These are phyloP conservation scores for Camellia japonica DNA, from an alignment of 148 eudicot genomes.

Conservation along the genomic window DNA sequence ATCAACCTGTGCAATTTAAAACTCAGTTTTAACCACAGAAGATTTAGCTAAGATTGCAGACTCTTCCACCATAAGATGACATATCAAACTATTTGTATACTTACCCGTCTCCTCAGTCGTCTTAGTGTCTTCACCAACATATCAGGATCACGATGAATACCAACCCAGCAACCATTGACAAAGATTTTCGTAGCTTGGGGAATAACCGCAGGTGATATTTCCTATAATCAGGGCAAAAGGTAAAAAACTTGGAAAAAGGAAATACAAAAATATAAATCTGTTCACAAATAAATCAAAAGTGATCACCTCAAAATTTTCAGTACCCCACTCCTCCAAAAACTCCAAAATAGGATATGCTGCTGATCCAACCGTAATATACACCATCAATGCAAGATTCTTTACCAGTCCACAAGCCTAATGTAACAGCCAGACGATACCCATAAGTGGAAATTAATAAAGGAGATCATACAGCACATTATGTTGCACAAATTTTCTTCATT, in stretches of 20 bases:
- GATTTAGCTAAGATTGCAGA: background rate
- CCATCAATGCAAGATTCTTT: slow-evolving; percentile 98
- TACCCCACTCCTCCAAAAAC: slow-evolving; percentile 98
- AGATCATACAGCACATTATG: background rate
- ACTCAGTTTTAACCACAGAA: slow-evolving; percentile 7
- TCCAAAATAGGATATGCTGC: slow-evolving; percentile 96
- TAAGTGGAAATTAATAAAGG: background rate
- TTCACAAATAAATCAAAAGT: slow-evolving; percentile 2
- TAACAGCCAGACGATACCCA: slow-evolving; percentile 9
- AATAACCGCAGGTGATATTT: slow-evolving; percentile 92
- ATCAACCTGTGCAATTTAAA: slow-evolving; percentile 58
- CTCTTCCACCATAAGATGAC: background rate
- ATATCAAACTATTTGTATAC: slow-evolving; percentile 15
- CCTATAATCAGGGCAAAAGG: slow-evolving; percentile 28
- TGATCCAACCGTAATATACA: slow-evolving; percentile 90
- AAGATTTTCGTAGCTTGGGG: slow-evolving; percentile 95
- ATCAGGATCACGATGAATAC: slow-evolving; percentile 96
- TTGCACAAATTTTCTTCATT: background rate
- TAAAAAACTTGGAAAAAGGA: background rate
- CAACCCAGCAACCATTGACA: slow-evolving; percentile 99
- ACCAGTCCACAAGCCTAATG: slow-evolving; percentile 89
- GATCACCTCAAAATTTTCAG: slow-evolving; percentile 79
- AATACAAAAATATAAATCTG: background rate
- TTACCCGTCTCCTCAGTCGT: slow-evolving; percentile 84
- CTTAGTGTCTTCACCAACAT: slow-evolving; percentile 86